Base-by-base conservation (phyloP, 257 asterid species). In the Petunia axillaris region DNA sequence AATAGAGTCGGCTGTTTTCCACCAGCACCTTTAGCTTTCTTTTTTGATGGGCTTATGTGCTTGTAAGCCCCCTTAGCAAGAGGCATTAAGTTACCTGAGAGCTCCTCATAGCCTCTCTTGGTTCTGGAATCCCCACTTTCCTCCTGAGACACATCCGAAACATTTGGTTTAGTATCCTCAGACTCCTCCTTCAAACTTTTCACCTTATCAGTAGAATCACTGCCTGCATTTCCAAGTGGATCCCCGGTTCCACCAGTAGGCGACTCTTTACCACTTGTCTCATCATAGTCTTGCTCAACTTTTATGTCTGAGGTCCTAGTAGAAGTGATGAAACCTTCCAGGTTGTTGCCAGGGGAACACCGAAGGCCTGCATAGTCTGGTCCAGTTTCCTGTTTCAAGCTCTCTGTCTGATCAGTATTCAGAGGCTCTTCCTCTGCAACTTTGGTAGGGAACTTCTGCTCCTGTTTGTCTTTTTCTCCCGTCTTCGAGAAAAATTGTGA, bases 401-500 rank as follows among this genome's bases (percentile, higher is more conserved):
- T 80, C 77, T 77, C 78, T 43, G 83, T 82, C 84, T 82, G 84
- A 40, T 38, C 67, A 48, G 80, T 84, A 77, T 83, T 82, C 38
- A 37, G n/a, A 10, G 68, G 71, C 81, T 91, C 93, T 62, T 83
- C 85, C 82, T 81, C 83, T 2, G 71, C 46, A 50, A 75, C 80
- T 75, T 79, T 64, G 73, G 44, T 79, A 78, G 85, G 86, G 53
- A 50, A 81, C 73, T 85, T 83, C 58, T 77, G 79, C 64, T 86
- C 89, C 77, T 71, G 70, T 59, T 39, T 70, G 48, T 83, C 74
- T 52, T 36, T 57, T 67, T 44, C 83, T 63, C 81, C 90, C 85
- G 89, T 92, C 88, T 86, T 92, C 4, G 88, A 84, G 90, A 96
- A 94, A 40, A 93, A 96, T 77, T 89, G 91, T 2, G 97, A 87